Evolutionary conservation across 495 filamentous ascomycete species (phyloP).

Genomic region (Neurospora sp.): DNA sequence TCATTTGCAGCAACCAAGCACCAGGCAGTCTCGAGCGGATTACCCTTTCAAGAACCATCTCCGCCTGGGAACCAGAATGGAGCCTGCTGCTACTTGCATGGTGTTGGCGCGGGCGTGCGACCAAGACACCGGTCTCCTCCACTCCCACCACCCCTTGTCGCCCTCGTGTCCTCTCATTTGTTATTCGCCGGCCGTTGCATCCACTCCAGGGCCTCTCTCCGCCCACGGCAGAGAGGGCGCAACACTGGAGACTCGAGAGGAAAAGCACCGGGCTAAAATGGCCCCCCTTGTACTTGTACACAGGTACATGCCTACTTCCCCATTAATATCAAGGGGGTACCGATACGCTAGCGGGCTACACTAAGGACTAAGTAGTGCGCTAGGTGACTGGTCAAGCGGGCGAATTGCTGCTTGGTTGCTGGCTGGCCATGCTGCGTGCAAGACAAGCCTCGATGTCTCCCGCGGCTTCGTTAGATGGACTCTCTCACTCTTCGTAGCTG

Average conservation of each 20-base stretch:
- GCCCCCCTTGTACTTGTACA: constrained; percentile 17
- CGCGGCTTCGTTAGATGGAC: neutral
- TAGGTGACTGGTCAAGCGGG: neutral
- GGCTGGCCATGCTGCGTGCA: neutral
- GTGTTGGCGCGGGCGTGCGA: neutral
- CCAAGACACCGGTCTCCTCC: constrained; percentile 3
- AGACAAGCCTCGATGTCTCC: neutral
- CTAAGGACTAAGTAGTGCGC: constrained; percentile 10
- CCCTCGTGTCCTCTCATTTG: constrained; percentile 12
- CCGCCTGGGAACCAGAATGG: neutral
- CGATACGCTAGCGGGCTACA: neutral
- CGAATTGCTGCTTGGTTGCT: neutral
- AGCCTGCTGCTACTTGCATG: neutral
- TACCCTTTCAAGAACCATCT: neutral
- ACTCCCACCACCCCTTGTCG: constrained; percentile 11
- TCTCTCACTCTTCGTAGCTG: neutral
- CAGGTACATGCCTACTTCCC: neutral
- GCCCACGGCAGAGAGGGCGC: constrained; percentile 10
- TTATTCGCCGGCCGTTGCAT: constrained; percentile 13
- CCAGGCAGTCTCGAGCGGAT: neutral
- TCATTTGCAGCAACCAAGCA: neutral
- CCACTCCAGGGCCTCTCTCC: constrained; percentile 14
- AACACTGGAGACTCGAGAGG: constrained; percentile 1
- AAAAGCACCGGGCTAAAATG: neutral
- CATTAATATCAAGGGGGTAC: constrained; percentile 1